Base-by-base conservation (phyloP, 2,329 filamentous ascomycete species). In the Cordyceps tenuipes region DNA sequence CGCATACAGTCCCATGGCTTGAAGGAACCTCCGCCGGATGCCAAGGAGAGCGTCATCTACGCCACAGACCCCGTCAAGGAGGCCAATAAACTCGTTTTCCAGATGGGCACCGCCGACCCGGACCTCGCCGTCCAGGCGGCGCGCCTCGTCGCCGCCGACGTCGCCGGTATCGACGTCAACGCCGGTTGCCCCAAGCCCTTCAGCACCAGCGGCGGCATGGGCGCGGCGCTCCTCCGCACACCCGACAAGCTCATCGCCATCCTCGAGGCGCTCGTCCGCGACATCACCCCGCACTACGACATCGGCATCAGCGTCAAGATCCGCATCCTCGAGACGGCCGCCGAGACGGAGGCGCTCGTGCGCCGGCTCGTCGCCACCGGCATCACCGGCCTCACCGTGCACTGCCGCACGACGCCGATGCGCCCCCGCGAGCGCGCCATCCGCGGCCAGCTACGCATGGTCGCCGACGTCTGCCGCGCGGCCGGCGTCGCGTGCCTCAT, bases 231-330 rank as follows among this genome's bases (percentile, higher is more conserved):
- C 21, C 82, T 99, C 17, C 84, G 84, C 66, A 93, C 88, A 0
- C 93, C 94, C 0, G 92, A 97, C 64, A 85, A 83, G 68, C 82
- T 99, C 1, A 88, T 86, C 66, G 82, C 86, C 0, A 99, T 99
- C 64, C 80, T 99, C 8, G 86, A 88, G 63, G 86, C 90, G 0
- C 79, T 99, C 10, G 92, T 97, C 2, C 79, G 83, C 61, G 82
- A 93, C 64, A 88, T 97, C 31, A 84, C 85, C 3, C 82, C 85
- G 19, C 85, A 88, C 43, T 91, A 88, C 66, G 82, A 92, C 64
- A 95, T 99, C 65, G 92, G 93, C 60, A 94, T 99, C 69, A 96
- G 90, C 67, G 94, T 99, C 66, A 99, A 99, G 78, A 99, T 99
- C 61, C 85, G 94, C 53, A 81, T 99, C 29, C 80, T 99, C 2